A percentile compares a stretch with the other conserved stretches of the same genome.
Conservation (phyloP, 805 yeast genomes). For the Lipomyces yamadae region DNA sequence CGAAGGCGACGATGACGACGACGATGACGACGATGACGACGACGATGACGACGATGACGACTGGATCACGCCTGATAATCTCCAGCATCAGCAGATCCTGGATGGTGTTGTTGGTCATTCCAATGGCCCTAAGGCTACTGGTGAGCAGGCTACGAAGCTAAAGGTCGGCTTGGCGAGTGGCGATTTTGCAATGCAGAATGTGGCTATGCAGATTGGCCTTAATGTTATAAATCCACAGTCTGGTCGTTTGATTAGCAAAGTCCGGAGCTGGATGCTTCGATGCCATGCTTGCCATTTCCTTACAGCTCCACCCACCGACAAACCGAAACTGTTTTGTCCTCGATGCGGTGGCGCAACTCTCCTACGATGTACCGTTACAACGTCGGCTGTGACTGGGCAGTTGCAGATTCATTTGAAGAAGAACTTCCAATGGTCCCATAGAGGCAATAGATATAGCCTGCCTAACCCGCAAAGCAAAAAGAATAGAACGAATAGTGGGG, state of each 20-base stretch:
- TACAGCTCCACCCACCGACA: slow-evolving; percentile 69
- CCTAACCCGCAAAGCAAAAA: slow-evolving; percentile 88
- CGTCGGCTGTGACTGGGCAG: slow-evolving; percentile 61
- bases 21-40: slow-evolving; percentile 62
- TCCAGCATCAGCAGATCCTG: slow-evolving; percentile 65
- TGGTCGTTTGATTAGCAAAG: slow-evolving; percentile 82
- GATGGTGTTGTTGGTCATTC: slow-evolving; percentile 51
- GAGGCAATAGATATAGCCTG: slow-evolving; percentile 81
- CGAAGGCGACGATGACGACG: slow-evolving; percentile 61
- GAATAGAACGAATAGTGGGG: slow-evolving; percentile 67
- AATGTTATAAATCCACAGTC: slow-evolving; percentile 82
- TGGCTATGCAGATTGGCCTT: slow-evolving; percentile 86
- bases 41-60: slow-evolving; percentile 82
- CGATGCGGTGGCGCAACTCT: slow-evolving; percentile 94
- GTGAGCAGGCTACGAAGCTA: slow-evolving; percentile 50
- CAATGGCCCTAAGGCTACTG: slow-evolving; percentile 49
- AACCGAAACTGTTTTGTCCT: slow-evolving; percentile 86
- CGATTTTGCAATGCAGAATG: slow-evolving; percentile 97
- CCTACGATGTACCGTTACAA: slow-evolving; percentile 79
- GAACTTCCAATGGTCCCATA: slow-evolving; percentile 90
- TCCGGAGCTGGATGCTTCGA: slow-evolving; percentile 90
- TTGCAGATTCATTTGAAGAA: slow-evolving; percentile 85
- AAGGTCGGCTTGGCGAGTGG: slow-evolving; percentile 89
- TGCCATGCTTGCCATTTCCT: slow-evolving; percentile 96
- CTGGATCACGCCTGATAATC: slow-evolving; percentile 92